Conservation (phyloP, 306 rosid species). For the Senna tora region DNA sequence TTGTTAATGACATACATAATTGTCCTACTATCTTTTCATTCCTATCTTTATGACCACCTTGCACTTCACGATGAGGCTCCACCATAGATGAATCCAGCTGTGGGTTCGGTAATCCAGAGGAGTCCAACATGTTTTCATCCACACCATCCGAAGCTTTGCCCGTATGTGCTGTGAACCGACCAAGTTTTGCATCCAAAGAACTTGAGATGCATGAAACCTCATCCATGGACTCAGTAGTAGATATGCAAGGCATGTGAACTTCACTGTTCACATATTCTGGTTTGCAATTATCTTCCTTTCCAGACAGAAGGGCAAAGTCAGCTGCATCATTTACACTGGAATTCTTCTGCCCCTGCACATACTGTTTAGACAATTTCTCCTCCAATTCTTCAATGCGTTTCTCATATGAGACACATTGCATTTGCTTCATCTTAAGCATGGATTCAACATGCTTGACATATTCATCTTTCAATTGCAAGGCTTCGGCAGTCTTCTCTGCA, state of each 20-base stretch:
- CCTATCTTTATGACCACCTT: conserved; percentile 56
- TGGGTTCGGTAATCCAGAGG: conserved; percentile 51
- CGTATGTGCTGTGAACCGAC: conserved; percentile 54
- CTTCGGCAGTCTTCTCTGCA: conserved; percentile 80
- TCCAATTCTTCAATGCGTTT: conserved; percentile 93
- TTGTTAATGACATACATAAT: conserved; percentile 76
- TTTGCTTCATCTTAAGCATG: conserved; percentile 76
- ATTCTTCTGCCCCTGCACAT: conserved; percentile 64
- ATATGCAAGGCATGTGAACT: conserved; percentile 57
- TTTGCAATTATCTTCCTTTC: conserved; percentile 57
- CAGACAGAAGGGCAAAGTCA: conserved; percentile 55
- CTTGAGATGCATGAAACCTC: conserved; percentile 91
- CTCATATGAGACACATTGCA: conserved; percentile 80
- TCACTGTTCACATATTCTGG: conserved; percentile 52
- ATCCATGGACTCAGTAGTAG: conserved; percentile 82
- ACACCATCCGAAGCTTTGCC: conserved; percentile 64
- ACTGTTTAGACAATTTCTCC: conserved; percentile 79
- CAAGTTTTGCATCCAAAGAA: conserved; percentile 77
- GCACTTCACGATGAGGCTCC: conserved; percentile 72
- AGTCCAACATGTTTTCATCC: conserved; percentile 86
- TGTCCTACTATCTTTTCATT: conserved; percentile 64
- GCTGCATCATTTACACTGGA: conserved; percentile 51
- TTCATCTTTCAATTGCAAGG: conserved; percentile 87
- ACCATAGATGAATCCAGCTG: conserved; percentile 76
- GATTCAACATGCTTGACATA: conserved; percentile 69